Evolutionary conservation across 352 stramenopile species (phyloP), one percentile per base, ranked within the genome.

Genomic region (Stramenopiles sp.): DNA sequence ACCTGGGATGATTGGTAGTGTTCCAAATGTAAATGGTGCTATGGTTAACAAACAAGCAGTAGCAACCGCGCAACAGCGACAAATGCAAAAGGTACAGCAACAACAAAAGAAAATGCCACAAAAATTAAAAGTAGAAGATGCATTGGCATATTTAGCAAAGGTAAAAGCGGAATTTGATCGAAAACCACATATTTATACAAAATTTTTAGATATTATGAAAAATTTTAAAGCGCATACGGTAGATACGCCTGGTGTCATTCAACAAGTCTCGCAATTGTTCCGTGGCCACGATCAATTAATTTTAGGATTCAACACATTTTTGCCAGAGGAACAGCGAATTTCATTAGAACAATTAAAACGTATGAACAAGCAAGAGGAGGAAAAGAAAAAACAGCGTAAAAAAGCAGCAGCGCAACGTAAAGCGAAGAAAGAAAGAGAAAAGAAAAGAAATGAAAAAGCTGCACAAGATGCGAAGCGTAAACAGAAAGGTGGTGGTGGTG

Each of bases 161-260:
- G 95, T 98, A 74, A 99, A 99, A 86, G 94, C 98, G 83, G 93
- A 98, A 86, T 99, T 99, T 86, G 92, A 92, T 53, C 93, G 99
- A 85, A 93, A 97, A 81, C 95, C 95, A 0, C 93, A 99, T 81
- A 98, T 99, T 63, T 99, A 99, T 91, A 99, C 99, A 87, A 94
- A 99, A 84, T 99, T 99, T 82, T 84, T 99, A 69, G 96, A 99
- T 83, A 98, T 99, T 79, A 99, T 99, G 96, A 99, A 99, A 88
- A 97, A 98, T 63, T 98, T 98, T 84, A 98, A 98, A 83, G 95
- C 94, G 0, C 94, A 99, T 7, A 80, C 84, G 32, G 99, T 99
- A 78, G 94, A 99, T 85, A 99, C 96, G 0, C 95, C 95, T 0
- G 95, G 95, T 0, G 95, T 99, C 0, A 99, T 99, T 83, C 84